Evolutionary conservation across 2,329 filamentous ascomycete genomes (phyloP), one percentile per base, ranked within the genome.

Genomic region (Hysterium pulicare): DNA sequence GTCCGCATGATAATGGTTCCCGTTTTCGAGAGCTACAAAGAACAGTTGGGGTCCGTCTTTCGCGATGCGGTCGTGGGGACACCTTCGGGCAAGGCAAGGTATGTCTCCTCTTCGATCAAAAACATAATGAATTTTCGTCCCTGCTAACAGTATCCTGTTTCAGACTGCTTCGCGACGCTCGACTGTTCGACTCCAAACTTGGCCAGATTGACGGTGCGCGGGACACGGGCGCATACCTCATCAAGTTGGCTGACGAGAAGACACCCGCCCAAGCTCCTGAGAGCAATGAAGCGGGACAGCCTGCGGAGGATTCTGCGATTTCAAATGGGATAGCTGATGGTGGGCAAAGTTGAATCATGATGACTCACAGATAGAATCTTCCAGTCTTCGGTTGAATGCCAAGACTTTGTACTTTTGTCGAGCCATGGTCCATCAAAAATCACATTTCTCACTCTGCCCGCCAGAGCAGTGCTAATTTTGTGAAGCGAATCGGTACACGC

Each of bases 1-100:
- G 83, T 95, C 2, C 76, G 78, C 41, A 81, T 87, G 70, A 95
- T 96, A 57, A 95, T 95, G 87, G 72, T 76, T 16, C 86, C 87
- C 1, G 89, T 96, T 1, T 94, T 94, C 65, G 74, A 77, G 28
- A 88, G 81, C 62, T 95, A 95, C 65, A 83, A 82, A 57, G 83
- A 87, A 43, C 86, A 91, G 57, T 83, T 93, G 63, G 83, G 84
- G 15, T 79, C 77, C 50, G 84, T 84, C 9, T 83, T 93, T 52
- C 71, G 76, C 33, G 82, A 81, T 31, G 78, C 84, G 17, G 71
- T 75, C 21, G 74, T 89, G 17, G 81, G 77, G 65, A 88, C 81
- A 5, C 77, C 81, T 50, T 70, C 71, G 39, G 89, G 87, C 3
- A 83, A 84, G 55, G 76, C 83, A 55, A 85, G 86, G 86, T 90